Conservation (phyloP, 1,284 basidiomycete species). For the Takashimella tepidaria region DNA sequence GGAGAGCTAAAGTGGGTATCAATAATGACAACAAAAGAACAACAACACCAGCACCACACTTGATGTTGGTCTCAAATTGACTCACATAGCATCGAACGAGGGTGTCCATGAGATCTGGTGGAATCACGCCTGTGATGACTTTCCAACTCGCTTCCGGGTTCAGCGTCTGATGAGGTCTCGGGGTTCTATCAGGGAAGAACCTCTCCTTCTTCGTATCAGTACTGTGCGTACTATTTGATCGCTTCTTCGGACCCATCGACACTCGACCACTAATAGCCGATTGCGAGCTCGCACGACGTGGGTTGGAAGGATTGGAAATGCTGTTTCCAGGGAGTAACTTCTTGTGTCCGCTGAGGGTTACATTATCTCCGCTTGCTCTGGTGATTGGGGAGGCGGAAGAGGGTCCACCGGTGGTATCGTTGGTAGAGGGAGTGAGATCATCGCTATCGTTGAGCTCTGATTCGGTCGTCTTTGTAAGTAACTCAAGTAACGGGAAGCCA, state of each 20-base stretch:
- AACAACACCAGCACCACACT: no score
- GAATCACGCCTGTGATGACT: slow-evolving; percentile 76
- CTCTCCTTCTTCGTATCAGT: slow-evolving; percentile 27
- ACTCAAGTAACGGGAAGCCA: slow-evolving; percentile 74
- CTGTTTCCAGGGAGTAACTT: not conserved
- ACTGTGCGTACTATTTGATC: slow-evolving; percentile 16
- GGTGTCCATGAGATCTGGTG: slow-evolving; percentile 82
- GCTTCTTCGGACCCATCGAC: slow-evolving; percentile 9
- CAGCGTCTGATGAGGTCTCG: slow-evolving; percentile 61
- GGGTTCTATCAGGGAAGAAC: slow-evolving; percentile 61
- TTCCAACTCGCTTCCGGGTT: slow-evolving; percentile 63
- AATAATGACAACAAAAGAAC: no score
- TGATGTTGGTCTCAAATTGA: no score
- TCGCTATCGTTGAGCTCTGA: slow-evolving; percentile 9
- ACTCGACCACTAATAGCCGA: slow-evolving; percentile 6
- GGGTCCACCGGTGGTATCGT: not conserved
- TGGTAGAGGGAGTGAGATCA: not conserved
- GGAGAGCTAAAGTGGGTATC: slow-evolving; percentile 67
- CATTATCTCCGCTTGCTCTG: not conserved
- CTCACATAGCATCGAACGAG: slow-evolving; percentile 54
- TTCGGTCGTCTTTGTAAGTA: slow-evolving; percentile 59
- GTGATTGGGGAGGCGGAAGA: slow-evolving; percentile 13
- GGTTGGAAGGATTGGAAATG: not conserved
- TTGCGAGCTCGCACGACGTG: slow-evolving; percentile 16
- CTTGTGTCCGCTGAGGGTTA: not conserved